Evolutionary conservation across 1,284 basidiomycete species (phyloP).

Genomic region (Boletus calvinii): DNA sequence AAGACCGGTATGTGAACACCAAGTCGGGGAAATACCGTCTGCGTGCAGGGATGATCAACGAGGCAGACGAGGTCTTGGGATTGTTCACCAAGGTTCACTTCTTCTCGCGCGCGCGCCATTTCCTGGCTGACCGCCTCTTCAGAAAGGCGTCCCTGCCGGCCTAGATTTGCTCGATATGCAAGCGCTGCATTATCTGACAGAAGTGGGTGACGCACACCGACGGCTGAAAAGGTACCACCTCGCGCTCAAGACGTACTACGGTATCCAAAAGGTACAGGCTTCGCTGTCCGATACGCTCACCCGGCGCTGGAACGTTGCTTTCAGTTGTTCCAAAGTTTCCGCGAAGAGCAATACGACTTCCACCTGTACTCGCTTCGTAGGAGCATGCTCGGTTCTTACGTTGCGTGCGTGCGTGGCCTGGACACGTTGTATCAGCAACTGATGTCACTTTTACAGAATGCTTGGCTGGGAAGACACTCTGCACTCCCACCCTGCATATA

Average conservation of each 20-base stretch:
- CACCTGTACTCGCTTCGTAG: slow-evolving; percentile 94
- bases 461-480: slow-evolving; percentile 83
- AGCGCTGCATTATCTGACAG: slow-evolving; percentile 83
- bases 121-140: slow-evolving; percentile 12
- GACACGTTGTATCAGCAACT: background rate
- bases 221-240: slow-evolving; percentile 69
- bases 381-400: slow-evolving; percentile 84
- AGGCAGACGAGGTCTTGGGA: slow-evolving; percentile 72
- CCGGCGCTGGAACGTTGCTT: slow-evolving; percentile 5
- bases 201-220: slow-evolving; percentile 76
- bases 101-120: background rate
- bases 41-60: slow-evolving; percentile 74
- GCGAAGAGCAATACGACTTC: slow-evolving; percentile 98
- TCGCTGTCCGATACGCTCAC: slow-evolving; percentile 11
- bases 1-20: slow-evolving; percentile 95
- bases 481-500: slow-evolving; percentile 73
- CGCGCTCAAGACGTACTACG: slow-evolving; percentile 86
- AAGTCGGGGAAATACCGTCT: slow-evolving; percentile 93
- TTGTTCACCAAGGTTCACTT: slow-evolving; percentile 82
- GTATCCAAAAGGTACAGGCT: slow-evolving; percentile 65
- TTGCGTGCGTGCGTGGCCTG: slow-evolving; percentile 51
- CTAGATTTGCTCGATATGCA: slow-evolving; percentile 96
- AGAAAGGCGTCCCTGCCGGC: slow-evolving; percentile 86
- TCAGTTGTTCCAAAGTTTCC: slow-evolving; percentile 82
- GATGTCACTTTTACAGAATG: slow-evolving; percentile 47